These are phyloP conservation scores for Aureobasidium sp. DNA, from an alignment of 2,329 filamentous ascomycete species.

Conservation along the genomic window DNA sequence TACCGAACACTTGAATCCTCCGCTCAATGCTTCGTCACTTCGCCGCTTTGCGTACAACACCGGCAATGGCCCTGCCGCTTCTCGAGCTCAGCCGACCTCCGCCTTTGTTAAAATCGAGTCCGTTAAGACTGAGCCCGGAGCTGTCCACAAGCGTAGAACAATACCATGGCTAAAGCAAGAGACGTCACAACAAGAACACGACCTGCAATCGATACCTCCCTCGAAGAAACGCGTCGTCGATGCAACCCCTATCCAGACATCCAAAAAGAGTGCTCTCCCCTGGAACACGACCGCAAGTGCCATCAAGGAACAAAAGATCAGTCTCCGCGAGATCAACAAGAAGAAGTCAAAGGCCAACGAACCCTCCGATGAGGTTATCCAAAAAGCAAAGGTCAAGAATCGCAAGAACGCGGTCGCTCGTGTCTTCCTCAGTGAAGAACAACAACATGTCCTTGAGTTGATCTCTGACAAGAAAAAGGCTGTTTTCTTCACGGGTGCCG, in stretches of 20 bases:
- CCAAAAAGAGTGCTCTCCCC: conserved; percentile 29
- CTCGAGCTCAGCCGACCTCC: background rate
- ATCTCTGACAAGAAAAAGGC: conserved; percentile 75
- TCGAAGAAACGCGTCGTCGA: background rate
- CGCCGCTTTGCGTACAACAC: conserved; percentile 12
- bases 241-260: background rate
- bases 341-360: conserved; percentile 42
- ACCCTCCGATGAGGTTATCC: conserved; percentile 38
- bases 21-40: conserved; percentile 18
- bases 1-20: conserved; percentile 32
- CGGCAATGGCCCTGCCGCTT: background rate
- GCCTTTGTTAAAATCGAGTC: background rate
- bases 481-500: conserved; percentile 96
- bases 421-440: conserved; percentile 76
- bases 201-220: background rate
- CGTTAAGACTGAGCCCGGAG: conserved; percentile 22
- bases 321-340: conserved; percentile 54
- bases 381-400: conserved; percentile 37
- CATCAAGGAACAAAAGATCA: conserved; percentile 69
- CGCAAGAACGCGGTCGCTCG: conserved; percentile 38
- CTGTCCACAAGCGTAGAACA: conserved; percentile 50
- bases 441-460: conserved; percentile 71
- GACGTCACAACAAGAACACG: background rate
- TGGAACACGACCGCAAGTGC: conserved; percentile 71
- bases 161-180: conserved; percentile 51